A percentile compares a stretch with the other conserved stretches of the same genome.
These are phyloP conservation scores for Talaromyces sp. DNA, from an alignment of 2,329 filamentous ascomycete species.

Conservation along the genomic window DNA sequence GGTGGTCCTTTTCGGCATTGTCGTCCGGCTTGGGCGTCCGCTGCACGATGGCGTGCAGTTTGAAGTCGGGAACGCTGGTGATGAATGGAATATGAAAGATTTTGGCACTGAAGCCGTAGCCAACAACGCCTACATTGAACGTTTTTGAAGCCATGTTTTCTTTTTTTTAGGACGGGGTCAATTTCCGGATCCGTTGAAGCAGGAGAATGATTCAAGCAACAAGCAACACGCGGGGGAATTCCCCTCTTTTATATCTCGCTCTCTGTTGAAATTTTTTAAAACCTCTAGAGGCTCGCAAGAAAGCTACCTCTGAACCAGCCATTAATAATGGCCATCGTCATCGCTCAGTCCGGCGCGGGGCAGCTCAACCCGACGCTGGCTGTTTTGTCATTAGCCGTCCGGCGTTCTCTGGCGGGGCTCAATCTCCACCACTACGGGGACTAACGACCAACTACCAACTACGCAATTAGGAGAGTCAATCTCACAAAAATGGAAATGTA, in stretches of 20 bases:
- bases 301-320: not conserved
- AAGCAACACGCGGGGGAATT: not conserved
- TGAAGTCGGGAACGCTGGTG: slow-evolving; percentile 58
- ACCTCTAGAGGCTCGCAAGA: not conserved
- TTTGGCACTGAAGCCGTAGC: slow-evolving; percentile 65
- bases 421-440: not conserved
- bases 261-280: not conserved
- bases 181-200: not conserved
- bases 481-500: not conserved
- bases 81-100: slow-evolving; percentile 82
- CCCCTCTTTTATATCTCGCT: not conserved
- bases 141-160: slow-evolving; percentile 38
- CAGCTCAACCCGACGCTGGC: slow-evolving; percentile 13
- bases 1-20: slow-evolving; percentile 66
- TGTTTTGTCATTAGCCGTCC: not conserved
- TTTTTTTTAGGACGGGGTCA: not conserved
- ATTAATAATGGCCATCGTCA: slow-evolving; percentile 1
- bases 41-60: slow-evolving; percentile 71
- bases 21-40: slow-evolving; percentile 60
- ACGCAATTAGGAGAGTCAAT: not conserved
- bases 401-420: slow-evolving; percentile 5
- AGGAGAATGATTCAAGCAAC: not conserved
- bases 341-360: slow-evolving; percentile 7
- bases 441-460: too few relatives aligned
- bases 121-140: slow-evolving; percentile 56